phyloP scores from a whole-genome alignment of 768 basidiomycete genomes.

The Inosperma sp. region DNA sequence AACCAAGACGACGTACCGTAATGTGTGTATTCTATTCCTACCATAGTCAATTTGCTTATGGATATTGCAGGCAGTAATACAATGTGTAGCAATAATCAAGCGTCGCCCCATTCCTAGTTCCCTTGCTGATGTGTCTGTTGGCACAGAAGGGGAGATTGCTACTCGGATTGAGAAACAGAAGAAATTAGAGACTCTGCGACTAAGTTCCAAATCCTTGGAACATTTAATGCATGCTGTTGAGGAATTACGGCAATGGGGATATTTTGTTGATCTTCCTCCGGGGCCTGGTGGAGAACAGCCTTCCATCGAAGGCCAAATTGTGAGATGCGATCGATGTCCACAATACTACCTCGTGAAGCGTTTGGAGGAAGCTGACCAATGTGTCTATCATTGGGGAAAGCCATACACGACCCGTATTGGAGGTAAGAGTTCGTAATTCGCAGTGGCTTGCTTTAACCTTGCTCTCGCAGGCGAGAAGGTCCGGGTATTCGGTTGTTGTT shows the following conservation, averaged over 20 bases:
- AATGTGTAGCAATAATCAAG: constrained; percentile 47
- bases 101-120: constrained; percentile 51
- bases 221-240: constrained; percentile 54
- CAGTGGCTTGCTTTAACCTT: not conserved
- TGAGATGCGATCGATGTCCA: constrained; percentile 77
- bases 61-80: constrained; percentile 43
- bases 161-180: constrained; percentile 53
- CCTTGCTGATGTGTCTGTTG: constrained; percentile 65
- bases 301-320: constrained; percentile 53
- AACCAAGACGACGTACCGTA: constrained; percentile 77
- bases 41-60: constrained; percentile 11
- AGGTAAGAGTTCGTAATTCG: constrained; percentile 41
- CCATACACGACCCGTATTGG: constrained; percentile 55
- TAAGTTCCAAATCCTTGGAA: constrained; percentile 51
- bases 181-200: constrained; percentile 45
- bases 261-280: constrained; percentile 62
- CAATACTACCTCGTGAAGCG: constrained; percentile 65
- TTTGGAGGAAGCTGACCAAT: constrained; percentile 53
- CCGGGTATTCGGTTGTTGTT: constrained; percentile 77
- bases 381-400: constrained; percentile 82
- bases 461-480: constrained; percentile 54
- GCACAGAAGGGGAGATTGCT: constrained; percentile 63
- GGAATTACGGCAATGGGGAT: constrained; percentile 63
- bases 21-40: constrained; percentile 43
- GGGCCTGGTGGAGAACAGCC: constrained; percentile 63